Conservation (phyloP, 1,284 basidiomycete species). For the Trametes versicolor region DNA sequence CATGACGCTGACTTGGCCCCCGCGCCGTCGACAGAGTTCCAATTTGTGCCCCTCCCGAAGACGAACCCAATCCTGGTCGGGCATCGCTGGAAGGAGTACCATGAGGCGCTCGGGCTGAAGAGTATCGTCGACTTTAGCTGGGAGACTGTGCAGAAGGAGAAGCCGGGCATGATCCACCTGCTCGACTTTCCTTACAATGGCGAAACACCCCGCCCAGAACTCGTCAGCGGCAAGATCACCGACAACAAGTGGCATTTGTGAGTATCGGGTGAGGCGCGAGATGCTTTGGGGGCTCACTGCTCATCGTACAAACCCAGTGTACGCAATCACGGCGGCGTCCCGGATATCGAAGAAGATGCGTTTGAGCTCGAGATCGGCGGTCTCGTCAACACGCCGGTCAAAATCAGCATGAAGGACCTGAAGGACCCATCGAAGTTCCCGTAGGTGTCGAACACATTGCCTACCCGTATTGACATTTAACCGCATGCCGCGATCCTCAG, state of each 20-base stretch:
- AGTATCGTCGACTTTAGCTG: conserved; percentile 61
- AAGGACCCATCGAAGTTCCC: conserved; percentile 57
- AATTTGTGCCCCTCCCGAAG: conserved; percentile 57
- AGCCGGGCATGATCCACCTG: conserved; percentile 61
- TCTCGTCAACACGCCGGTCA: conserved; percentile 56
- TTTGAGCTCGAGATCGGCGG: conserved; percentile 61
- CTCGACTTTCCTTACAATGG: conserved; percentile 65
- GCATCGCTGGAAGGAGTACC: conserved; percentile 65
- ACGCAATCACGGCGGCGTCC: conserved; percentile 59
- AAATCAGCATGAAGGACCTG: conserved; percentile 55
- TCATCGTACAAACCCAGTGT: conserved; percentile 42
- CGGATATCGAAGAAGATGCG: conserved; percentile 54
- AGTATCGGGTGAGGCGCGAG: conserved; percentile 24
- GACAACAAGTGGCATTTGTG: conserved; percentile 60
- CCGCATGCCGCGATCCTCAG: conserved; percentile 37
- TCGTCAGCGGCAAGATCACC: conserved; percentile 55
- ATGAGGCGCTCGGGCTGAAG: conserved; percentile 58
- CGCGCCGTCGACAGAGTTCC: conserved; percentile 51
- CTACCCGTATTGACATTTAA: not conserved
- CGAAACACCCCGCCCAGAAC: conserved; percentile 54
- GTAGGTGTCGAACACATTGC: conserved; percentile 42
- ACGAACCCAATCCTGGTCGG: conserved; percentile 64
- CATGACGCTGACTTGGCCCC: conserved; percentile 2
- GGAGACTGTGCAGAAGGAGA: conserved; percentile 62
- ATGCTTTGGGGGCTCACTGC: not conserved